These are phyloP conservation scores for Taphrina pruni DNA, from an alignment of 1,139 yeast species.

Conservation along the genomic window DNA sequence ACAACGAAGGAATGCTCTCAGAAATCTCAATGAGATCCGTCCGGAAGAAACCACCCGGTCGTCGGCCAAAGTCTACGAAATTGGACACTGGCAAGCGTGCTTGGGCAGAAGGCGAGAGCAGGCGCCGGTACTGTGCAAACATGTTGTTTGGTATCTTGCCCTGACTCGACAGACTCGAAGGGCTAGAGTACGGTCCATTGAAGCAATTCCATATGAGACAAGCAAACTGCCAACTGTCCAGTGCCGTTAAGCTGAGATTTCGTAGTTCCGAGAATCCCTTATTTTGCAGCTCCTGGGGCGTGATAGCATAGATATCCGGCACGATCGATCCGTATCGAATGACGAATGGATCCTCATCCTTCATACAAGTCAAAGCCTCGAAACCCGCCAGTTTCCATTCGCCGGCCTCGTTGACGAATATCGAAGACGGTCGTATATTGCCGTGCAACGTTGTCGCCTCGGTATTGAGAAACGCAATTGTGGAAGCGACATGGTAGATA, in stretches of 20 bases:
- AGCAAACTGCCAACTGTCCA: conserved; percentile 72
- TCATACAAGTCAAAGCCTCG: conserved; percentile 63
- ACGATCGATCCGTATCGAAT: conserved; percentile 50
- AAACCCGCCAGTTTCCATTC: conserved; percentile 89
- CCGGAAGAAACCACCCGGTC: conserved; percentile 52
- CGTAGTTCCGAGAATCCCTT: conserved; percentile 57
- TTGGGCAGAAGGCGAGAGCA: conserved; percentile 48
- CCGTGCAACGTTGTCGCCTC: conserved; percentile 74
- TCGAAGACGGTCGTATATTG: conserved; percentile 62
- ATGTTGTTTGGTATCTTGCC: conserved; percentile 50
- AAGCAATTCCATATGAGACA: conserved; percentile 61
- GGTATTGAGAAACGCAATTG: conserved; percentile 66
- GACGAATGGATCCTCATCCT: conserved; percentile 47
- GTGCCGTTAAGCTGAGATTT: conserved; percentile 24
- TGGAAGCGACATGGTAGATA: conserved; percentile 59
- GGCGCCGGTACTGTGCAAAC: conserved; percentile 48
- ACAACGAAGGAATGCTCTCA: conserved; percentile 60
- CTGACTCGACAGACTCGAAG: conserved; percentile 47
- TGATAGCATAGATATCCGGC: conserved; percentile 51
- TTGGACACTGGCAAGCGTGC: conserved; percentile 59
- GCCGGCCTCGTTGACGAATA: conserved; percentile 70
- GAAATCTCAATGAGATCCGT: conserved; percentile 60
- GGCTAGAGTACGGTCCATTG: conserved; percentile 49
- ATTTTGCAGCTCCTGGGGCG: conserved; percentile 57
- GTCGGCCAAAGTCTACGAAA: conserved; percentile 58